Evolutionary conservation across 305 asterid species (phyloP).

Genomic region (Fraxinus floribunda): DNA sequence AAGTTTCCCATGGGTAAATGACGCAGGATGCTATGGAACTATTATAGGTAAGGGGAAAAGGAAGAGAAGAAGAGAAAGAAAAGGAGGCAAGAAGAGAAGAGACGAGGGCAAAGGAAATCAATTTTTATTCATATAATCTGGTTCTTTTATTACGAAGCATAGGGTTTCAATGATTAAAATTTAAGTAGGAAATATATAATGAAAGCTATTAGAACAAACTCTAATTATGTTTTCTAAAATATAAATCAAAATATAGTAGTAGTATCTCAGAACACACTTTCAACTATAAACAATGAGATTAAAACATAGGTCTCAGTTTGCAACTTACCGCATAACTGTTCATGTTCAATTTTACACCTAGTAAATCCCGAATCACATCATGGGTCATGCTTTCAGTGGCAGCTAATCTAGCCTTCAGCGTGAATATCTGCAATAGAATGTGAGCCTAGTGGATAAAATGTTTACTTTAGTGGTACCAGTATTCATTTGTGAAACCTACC

Average conservation of each 20-base stretch:
- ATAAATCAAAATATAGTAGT: background rate
- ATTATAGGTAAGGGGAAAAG: background rate
- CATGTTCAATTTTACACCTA: constrained; percentile 90
- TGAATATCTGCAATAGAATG: constrained; percentile 64
- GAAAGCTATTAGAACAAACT: background rate
- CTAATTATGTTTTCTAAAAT: background rate
- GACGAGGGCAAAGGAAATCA: background rate
- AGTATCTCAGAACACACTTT: background rate
- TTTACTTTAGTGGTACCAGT: background rate
- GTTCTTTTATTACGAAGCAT: background rate
- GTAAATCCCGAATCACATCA: constrained; percentile 90
- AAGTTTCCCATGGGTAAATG: constrained; percentile 2
- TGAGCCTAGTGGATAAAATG: constrained; percentile 12
- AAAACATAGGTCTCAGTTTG: constrained; percentile 7
- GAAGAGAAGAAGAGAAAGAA: background rate
- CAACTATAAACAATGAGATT: background rate
- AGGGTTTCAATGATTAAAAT: background rate
- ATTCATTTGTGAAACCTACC: constrained; percentile 42
- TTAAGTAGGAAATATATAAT: background rate
- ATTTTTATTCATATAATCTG: background rate
- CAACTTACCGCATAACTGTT: constrained; percentile 77
- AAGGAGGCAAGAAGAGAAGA: background rate
- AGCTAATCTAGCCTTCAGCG: constrained; percentile 90
- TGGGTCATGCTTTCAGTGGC: constrained; percentile 98
- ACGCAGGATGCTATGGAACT: background rate